Conservation (phyloP, 345 rosid genomes). For the Camelina neglecta region DNA sequence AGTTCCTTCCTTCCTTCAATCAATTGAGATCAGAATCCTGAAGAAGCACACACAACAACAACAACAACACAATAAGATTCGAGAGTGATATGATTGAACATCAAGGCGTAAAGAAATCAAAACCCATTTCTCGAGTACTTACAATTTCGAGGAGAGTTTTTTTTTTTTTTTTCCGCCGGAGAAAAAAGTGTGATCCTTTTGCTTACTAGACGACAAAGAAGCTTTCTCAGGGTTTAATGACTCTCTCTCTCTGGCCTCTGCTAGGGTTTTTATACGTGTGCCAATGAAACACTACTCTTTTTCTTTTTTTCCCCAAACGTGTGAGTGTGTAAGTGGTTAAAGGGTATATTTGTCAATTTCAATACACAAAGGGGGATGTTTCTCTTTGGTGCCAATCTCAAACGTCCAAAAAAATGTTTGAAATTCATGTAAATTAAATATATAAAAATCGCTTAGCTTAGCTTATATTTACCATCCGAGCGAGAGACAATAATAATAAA, state of each 20-base stretch:
- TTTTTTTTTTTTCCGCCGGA: background rate
- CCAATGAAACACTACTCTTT: background rate
- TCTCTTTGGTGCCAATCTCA: constrained; percentile 20
- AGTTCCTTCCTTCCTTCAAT: constrained; percentile 28
- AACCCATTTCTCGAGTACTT: constrained; percentile 25
- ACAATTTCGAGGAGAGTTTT: background rate
- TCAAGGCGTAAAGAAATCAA: background rate
- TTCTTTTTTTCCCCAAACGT: background rate
- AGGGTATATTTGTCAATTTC: constrained; percentile 31
- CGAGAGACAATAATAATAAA: too few species aligned
- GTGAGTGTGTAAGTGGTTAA: background rate
- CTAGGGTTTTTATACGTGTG: constrained; percentile 33
- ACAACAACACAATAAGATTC: background rate
- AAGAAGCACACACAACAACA: background rate
- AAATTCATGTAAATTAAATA: background rate
- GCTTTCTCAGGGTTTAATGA: constrained; percentile 4
- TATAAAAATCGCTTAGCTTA: too few species aligned
- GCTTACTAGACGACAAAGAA: background rate
- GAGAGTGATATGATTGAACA: background rate
- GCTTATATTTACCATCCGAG: background rate
- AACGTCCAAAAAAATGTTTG: constrained; percentile 4
- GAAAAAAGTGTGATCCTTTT: background rate
- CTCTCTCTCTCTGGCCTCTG: background rate
- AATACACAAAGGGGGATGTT: background rate
- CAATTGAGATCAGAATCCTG: constrained; percentile 19